phyloP scores from a whole-genome alignment of 768 basidiomycete genomes.

The Termitomyces sp. region DNA sequence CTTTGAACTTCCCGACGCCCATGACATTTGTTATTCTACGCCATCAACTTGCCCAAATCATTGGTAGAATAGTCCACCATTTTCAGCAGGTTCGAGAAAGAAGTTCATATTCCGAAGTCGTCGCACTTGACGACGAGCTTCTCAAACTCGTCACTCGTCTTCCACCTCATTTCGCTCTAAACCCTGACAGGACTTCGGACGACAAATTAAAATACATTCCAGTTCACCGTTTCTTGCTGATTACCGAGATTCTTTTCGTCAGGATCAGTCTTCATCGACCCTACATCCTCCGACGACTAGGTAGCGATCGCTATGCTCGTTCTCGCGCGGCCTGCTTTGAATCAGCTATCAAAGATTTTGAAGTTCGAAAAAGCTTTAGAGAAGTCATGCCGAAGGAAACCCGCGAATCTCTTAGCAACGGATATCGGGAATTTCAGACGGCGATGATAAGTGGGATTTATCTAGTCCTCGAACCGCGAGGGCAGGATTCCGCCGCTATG shows the following conservation, averaged over 20 bases:
- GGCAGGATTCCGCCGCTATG: slow-evolving; percentile 67
- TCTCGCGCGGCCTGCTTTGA: slow-evolving; percentile 89
- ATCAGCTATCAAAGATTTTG: slow-evolving; percentile 83
- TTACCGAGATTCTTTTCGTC: slow-evolving; percentile 87
- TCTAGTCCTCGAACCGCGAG: slow-evolving; percentile 74
- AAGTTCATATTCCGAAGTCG: slow-evolving; percentile 81
- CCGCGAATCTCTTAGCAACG: slow-evolving; percentile 70
- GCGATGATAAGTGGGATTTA: slow-evolving; percentile 90
- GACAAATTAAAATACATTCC: slow-evolving; percentile 62
- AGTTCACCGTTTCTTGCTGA: slow-evolving; percentile 83
- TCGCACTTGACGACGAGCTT: slow-evolving; percentile 80
- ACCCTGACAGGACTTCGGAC: slow-evolving; percentile 79
- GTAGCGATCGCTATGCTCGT: slow-evolving; percentile 75
- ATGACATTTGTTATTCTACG: slow-evolving; percentile 90
- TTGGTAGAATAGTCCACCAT: slow-evolving; percentile 89
- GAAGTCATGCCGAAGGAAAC: slow-evolving; percentile 59
- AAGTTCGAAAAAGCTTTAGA: slow-evolving; percentile 69
- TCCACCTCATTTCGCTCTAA: slow-evolving; percentile 74
- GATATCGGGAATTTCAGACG: slow-evolving; percentile 84
- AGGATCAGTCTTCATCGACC: slow-evolving; percentile 84
- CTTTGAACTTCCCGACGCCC: slow-evolving; percentile 68
- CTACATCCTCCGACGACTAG: slow-evolving; percentile 77
- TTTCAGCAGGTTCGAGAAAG: slow-evolving; percentile 82
- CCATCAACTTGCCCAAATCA: slow-evolving; percentile 77
- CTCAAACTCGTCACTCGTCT: slow-evolving; percentile 70